These are phyloP conservation scores for Globisporangium lucens DNA, from an alignment of 352 stramenopile species.

Conservation along the genomic window DNA sequence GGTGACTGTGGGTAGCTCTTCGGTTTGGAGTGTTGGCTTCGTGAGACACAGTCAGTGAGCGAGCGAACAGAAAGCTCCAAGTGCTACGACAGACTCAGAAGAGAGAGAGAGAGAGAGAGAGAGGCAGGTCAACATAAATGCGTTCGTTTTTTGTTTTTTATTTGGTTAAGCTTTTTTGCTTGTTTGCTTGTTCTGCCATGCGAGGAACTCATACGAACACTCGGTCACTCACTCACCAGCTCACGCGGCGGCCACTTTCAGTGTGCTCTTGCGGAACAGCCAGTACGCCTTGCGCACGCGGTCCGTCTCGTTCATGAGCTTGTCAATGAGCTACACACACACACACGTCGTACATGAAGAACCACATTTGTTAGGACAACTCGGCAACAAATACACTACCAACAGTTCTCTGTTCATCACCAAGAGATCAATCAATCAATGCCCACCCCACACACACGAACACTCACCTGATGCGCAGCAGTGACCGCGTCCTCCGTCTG, in stretches of 20 bases:
- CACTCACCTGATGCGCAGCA: slow-evolving; percentile 33
- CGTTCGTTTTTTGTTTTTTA: slow-evolving; percentile 10
- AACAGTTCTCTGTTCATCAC: not conserved
- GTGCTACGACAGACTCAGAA: not conserved
- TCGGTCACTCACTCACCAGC: not conserved
- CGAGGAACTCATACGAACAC: slow-evolving; percentile 16
- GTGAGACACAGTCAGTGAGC: not conserved
- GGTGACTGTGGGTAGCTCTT: not conserved
- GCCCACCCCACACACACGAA: not conserved
- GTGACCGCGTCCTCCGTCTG: slow-evolving; percentile 35
- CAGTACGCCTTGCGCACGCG: slow-evolving; percentile 71
- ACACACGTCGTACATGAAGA: not conserved
- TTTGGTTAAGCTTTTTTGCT: slow-evolving; percentile 6
- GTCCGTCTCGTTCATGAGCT: slow-evolving; percentile 73
- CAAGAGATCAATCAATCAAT: not conserved
- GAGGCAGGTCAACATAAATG: slow-evolving; percentile 15
- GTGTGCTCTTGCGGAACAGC: slow-evolving; percentile 52
- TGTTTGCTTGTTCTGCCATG: not conserved
- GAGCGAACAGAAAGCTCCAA: not conserved
- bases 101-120: not conserved
- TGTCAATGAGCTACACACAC: slow-evolving; percentile 48
- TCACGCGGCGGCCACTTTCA: slow-evolving; percentile 28
- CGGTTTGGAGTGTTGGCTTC: not conserved
- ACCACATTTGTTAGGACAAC: not conserved
- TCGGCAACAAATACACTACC: too few species aligned